Conservation (phyloP, 139 green algal genomes). For the Gonium pectorale region DNA sequence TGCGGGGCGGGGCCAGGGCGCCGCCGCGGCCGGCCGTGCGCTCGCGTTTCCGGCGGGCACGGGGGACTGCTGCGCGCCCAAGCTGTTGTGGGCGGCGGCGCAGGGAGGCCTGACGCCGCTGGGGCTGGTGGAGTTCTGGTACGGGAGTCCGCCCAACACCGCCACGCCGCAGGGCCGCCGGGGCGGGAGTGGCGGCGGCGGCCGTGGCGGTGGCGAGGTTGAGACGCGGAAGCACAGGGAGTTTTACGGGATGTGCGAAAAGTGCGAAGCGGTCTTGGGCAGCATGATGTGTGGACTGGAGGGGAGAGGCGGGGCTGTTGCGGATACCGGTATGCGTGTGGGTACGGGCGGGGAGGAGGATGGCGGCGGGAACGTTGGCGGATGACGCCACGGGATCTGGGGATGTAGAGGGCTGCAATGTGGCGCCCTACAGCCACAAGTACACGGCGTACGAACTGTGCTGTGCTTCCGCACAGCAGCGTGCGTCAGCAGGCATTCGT, state of each 20-base stretch:
- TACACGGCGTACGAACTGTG: too few species aligned
- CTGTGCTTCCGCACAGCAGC: too few species aligned
- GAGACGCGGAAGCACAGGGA: conserved; percentile 33
- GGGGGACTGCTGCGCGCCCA: conserved; percentile 65
- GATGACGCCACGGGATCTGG: too few species aligned
- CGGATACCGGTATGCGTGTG: too few species aligned
- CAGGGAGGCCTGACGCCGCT: conserved; percentile 30
- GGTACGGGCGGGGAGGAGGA: too few species aligned
- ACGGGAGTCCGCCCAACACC: conserved; percentile 49
- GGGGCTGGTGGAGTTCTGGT: conserved; percentile 61
- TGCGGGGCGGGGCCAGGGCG: too few species aligned
- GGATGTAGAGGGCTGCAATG: too few species aligned
- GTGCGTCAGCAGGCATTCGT: too few species aligned
- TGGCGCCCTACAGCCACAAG: too few species aligned
- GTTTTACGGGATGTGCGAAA: conserved; percentile 55
- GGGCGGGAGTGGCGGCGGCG: neutral
- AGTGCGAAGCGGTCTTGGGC: conserved; percentile 56
- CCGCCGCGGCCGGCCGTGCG: too few species aligned
- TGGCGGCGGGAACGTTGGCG: too few species aligned
- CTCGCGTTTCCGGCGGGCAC: conserved; percentile 51
- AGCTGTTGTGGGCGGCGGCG: conserved; percentile 58
- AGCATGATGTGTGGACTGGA: conserved; percentile 51
- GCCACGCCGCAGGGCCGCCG: conserved; percentile 45
- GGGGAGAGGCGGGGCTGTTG: too few species aligned
- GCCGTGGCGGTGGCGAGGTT: neutral